Conservation (phyloP, 1,284 basidiomycete species). For the Microbotryum scabiosae region DNA sequence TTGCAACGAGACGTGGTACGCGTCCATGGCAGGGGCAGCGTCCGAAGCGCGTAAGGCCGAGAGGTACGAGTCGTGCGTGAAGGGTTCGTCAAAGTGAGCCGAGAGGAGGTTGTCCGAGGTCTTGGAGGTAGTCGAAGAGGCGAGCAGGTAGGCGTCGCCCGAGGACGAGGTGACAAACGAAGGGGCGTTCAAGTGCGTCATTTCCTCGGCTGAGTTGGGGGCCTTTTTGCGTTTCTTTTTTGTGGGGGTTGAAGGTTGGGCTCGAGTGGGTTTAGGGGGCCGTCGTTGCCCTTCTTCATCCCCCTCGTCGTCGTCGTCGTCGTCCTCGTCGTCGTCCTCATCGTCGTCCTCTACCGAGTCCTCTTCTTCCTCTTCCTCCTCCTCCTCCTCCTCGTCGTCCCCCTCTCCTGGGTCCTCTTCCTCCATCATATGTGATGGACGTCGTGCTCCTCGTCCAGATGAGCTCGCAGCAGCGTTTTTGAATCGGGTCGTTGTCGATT, state of each 20-base stretch:
- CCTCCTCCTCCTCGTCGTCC: constrained; percentile 12
- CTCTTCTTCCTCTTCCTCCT: constrained; percentile 21
- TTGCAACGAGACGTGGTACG: constrained; percentile 32
- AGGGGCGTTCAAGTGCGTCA: constrained; percentile 5
- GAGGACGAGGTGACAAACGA: constrained; percentile 41
- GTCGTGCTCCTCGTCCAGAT: no score
- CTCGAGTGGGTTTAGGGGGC: constrained; percentile 12
- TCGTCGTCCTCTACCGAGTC: constrained; percentile 20
- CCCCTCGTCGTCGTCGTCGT: background rate
- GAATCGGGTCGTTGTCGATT: no score
- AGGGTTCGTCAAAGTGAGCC: constrained; percentile 12
- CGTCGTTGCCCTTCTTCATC: background rate
- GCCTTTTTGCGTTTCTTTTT: no score
- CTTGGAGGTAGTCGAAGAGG: constrained; percentile 53
- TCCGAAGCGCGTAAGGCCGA: constrained; percentile 50
- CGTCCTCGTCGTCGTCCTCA: constrained; percentile 17
- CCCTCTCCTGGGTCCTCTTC: background rate
- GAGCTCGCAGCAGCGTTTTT: no score
- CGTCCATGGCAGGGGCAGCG: constrained; percentile 10
- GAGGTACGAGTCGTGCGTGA: constrained; percentile 57
- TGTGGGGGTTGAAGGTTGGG: background rate
- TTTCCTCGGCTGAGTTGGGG: no score
- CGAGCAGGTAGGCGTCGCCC: constrained; percentile 75
- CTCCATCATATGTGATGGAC: background rate
- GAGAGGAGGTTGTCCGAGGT: constrained; percentile 54